Base-by-base conservation (phyloP, 2,329 filamentous ascomycete species). In the Aurifilum marmelostoma region DNA sequence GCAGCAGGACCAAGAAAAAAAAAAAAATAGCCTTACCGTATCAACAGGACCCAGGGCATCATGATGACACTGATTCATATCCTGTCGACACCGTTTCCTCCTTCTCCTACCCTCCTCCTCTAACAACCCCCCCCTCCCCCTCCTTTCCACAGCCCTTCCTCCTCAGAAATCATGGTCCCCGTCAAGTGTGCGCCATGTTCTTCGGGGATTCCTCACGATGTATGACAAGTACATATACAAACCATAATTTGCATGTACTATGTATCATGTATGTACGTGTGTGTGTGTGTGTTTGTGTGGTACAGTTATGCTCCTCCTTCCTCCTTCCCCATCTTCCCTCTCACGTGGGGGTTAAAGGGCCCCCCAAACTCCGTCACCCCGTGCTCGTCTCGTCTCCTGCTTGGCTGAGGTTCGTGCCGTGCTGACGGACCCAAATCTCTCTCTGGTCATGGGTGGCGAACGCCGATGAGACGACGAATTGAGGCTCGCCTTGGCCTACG, bases 351-450 rank as follows among this genome's bases (percentile, higher is more conserved):
- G 24, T 11, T 27, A 11, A 50, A 11, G 37, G 18, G 43, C 18
- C 43, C 43, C 43, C 43, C 43, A 47, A 47, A 21, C 6, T 56
- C 52, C 50, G 8, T 52, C 34, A 24, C n/a, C 24, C 52, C 52
- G 12, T 24, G 9, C 24, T 16, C 24, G 27, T 16, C 24, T 27
- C 32, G 29, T 59, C 56, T 34, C 12, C 24, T 18, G 39, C 43
- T n/a, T 63, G 60, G 60, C 60, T 63, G 37, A 63, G 41, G 60
- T 29, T 50, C 24, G 60, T 63, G 60, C 60, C 60, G 60, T 63
- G 62, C 58, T 65, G 32, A 61, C 64, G 27, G 18, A 29, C 43
- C 43, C 18, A 47, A n/a, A 47, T 47, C 43, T 47, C 5, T 29
- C 18, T n/a, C 5, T n/a, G 24, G 34, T 37, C 59, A 39, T 56